Percentiles rank a stretch among this genome's conserved stretches.
Evolutionary conservation across 106 monocot genomes (phyloP).

Genomic region (Xerophyta viscosa): DNA sequence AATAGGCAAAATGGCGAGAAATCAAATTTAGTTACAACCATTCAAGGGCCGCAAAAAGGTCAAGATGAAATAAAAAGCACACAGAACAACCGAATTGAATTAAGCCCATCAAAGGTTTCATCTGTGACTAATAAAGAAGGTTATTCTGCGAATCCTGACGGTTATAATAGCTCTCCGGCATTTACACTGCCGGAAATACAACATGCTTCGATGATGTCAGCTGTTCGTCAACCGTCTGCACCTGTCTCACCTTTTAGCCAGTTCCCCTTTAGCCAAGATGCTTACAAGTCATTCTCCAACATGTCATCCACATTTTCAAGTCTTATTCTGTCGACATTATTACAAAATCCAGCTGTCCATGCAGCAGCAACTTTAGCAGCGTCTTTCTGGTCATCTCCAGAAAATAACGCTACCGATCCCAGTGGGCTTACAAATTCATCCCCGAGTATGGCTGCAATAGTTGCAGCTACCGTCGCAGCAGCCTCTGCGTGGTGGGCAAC

Average conservation of each 20-base stretch:
- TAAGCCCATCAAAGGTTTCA: background rate
- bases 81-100: background rate
- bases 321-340: slow-evolving; percentile 51
- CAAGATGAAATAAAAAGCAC: slow-evolving; percentile 4
- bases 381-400: slow-evolving; percentile 58
- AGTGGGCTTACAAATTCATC: slow-evolving; percentile 16
- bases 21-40: slow-evolving; percentile 9
- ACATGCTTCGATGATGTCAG: slow-evolving; percentile 13
- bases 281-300: slow-evolving; percentile 35
- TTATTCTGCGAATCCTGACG: slow-evolving; percentile 5
- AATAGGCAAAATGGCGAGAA: background rate
- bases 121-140: slow-evolving; percentile 12
- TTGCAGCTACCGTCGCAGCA: slow-evolving; percentile 80
- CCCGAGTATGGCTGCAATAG: slow-evolving; percentile 52
- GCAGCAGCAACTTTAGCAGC: slow-evolving; percentile 75
- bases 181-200: slow-evolving; percentile 17
- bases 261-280: slow-evolving; percentile 24
- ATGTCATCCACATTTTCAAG: slow-evolving; percentile 62
- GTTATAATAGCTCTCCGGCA: slow-evolving; percentile 11
- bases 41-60: slow-evolving; percentile 2
- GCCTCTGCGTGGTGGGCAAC: slow-evolving; percentile 93
- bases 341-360: slow-evolving; percentile 78
- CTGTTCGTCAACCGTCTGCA: slow-evolving; percentile 19
- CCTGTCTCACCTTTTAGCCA: slow-evolving; percentile 35
- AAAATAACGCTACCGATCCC: slow-evolving; percentile 18